Evolutionary conservation across 2,329 filamentous ascomycete genomes (phyloP).

Genomic region (Raffaelea deltoideospora): DNA sequence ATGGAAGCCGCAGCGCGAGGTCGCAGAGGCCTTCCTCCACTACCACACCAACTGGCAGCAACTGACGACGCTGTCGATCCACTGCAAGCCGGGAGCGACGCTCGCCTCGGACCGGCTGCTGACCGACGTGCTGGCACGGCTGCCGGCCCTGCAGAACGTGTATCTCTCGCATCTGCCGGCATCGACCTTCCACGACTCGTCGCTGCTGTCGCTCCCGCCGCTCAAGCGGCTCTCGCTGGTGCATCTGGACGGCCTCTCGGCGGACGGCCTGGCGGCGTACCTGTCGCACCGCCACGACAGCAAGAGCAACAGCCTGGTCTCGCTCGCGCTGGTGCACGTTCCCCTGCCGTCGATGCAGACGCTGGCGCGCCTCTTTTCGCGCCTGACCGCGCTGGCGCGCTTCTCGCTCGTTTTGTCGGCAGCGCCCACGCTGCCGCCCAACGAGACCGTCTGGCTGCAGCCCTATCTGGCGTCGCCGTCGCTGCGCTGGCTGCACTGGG

Average conservation of each 20-base stretch:
- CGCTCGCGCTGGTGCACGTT: conserved; percentile 39
- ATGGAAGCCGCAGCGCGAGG: not conserved
- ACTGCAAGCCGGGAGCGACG: conserved; percentile 40
- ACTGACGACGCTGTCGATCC: conserved; percentile 41
- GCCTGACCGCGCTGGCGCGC: conserved; percentile 29
- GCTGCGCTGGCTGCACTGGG: conserved; percentile 45
- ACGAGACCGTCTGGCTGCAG: conserved; percentile 45
- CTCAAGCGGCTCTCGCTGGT: conserved; percentile 40
- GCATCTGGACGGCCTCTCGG: conserved; percentile 39
- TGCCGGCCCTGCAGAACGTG: conserved; percentile 42
- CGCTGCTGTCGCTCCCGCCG: conserved; percentile 37
- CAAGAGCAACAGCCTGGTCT: conserved; percentile 28
- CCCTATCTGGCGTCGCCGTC: conserved; percentile 44
- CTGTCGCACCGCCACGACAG: conserved; percentile 32
- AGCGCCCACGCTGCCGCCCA: conserved; percentile 38
- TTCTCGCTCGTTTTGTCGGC: conserved; percentile 40
- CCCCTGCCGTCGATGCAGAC: conserved; percentile 39
- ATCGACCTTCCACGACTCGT: conserved; percentile 40
- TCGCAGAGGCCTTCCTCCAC: conserved; percentile 14
- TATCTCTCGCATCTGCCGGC: conserved; percentile 41
- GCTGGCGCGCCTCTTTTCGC: conserved; percentile 43
- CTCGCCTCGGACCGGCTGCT: conserved; percentile 38
- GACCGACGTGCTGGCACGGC: conserved; percentile 28
- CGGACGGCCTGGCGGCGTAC: conserved; percentile 39
- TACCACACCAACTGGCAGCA: conserved; percentile 39